Evolutionary conservation across 306 rosid genomes (phyloP).

Genomic region (Rosa rugosa): DNA sequence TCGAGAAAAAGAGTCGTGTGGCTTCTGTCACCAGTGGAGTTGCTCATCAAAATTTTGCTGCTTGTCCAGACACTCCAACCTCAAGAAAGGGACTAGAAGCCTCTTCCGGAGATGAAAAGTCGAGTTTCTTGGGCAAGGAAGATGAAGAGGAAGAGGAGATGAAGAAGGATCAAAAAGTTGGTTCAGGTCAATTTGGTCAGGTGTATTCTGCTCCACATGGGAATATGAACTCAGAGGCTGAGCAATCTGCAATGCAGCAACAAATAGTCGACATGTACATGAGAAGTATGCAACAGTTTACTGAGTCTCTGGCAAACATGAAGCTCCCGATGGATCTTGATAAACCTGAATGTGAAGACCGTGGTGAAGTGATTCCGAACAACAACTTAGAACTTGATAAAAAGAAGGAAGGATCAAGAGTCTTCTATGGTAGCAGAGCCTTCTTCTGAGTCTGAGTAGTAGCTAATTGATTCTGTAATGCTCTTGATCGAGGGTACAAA

Average conservation of each 20-base stretch:
- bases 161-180: conserved; percentile 25
- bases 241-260: conserved; percentile 79
- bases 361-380: conserved; percentile 44
- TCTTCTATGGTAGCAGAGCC: conserved; percentile 85
- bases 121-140: conserved; percentile 40
- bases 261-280: conserved; percentile 89
- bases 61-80: conserved; percentile 65
- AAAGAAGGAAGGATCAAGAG: conserved; percentile 76
- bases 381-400: conserved; percentile 46
- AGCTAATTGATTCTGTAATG: conserved; percentile 24
- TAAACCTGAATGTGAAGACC: conserved; percentile 47
- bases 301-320: conserved; percentile 84
- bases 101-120: conserved; percentile 34
- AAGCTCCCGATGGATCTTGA: conserved; percentile 86
- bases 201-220: conserved; percentile 68
- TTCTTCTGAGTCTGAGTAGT: conserved; percentile 50
- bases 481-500: neutral
- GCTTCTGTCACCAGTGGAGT: conserved; percentile 29
- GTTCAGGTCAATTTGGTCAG: conserved; percentile 46
- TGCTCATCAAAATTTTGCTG: conserved; percentile 33
- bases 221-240: conserved; percentile 67
- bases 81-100: conserved; percentile 54
- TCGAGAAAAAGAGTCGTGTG: conserved; percentile 46
- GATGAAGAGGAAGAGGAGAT: conserved; percentile 44
- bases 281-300: conserved; percentile 90